Evolutionary conservation across 805 yeast species (phyloP), one percentile per base, ranked within the genome.

Genomic region (Cyberlindnera japonica): DNA sequence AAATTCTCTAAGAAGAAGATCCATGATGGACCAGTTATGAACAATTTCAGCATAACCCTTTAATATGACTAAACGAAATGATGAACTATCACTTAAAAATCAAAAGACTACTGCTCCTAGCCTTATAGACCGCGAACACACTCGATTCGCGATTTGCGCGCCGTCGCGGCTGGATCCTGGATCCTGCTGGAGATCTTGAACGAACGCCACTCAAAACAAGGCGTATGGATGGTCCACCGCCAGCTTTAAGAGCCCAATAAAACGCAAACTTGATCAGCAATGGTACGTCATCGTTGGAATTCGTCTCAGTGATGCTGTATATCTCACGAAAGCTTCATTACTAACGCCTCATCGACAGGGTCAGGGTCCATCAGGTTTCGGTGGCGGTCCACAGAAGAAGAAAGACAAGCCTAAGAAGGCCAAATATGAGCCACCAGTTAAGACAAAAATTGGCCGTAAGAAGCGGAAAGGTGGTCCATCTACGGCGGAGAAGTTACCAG

Each of bases 351-450:
- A 15, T 17, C 5, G 21, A 26, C 33, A 61, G 80, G 80, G 81
- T 54, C 79, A 75, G 68, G 72, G 70, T 39, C 72, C 79, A 40
- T 71, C 78, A 19, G 76, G 75, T 44, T 64, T 74, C 51, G 78
- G 77, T 48, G 75, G 74, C 58, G 54, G 53, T 38, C 35, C 38
- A 17, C 45, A 70, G 61, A 71, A 71, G 64, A 78, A 78, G 62
- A 80, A 77, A 54, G 79, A 75, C 48, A 81, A 81, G 68, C 79
- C 81, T 51, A 86, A 85, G 56, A 90, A 91, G 67, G 98, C 97
- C 58, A 91, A 90, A 71, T 93, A 91, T 65, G 99, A 93, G 66
- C 98, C 99, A 25, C 99, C 99, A 13, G 97, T 91, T 46, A 95
- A 91, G 65, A 83, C 96, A 6, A 81, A 90, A 51, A 84, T 88